Percentiles rank a stretch among this genome's conserved stretches.
Evolutionary conservation across 176 grass and related monocot species (phyloP).

Genomic region (Echinochloa phyllopogon): DNA sequence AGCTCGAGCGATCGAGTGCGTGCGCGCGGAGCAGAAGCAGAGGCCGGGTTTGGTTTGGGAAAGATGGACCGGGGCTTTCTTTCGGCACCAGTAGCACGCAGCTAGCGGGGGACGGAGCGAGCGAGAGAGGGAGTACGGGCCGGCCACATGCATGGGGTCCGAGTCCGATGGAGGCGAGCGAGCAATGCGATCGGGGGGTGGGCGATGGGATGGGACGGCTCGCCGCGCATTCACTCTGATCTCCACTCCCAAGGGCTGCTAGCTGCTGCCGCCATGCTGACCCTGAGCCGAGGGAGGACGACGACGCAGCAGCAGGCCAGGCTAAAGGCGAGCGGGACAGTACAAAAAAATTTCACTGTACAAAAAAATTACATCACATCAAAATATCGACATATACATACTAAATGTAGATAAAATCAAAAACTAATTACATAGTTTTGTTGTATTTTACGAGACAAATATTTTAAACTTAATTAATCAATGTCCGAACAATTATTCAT

Average conservation of each 20-base stretch:
- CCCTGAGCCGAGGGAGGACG: not conserved
- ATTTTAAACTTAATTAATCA: too few relatives aligned
- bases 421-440: too few relatives aligned
- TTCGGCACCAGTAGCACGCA: not conserved
- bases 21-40: not conserved
- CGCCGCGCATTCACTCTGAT: constrained; percentile 61
- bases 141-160: constrained; percentile 9
- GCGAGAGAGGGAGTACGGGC: constrained; percentile 18
- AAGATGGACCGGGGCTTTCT: not conserved
- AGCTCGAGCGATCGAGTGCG: not conserved
- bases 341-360: too few relatives aligned
- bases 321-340: not conserved
- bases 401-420: too few relatives aligned
- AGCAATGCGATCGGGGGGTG: not conserved
- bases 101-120: not conserved
- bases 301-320: too few relatives aligned
- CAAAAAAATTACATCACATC: too few relatives aligned
- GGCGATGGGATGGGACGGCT: constrained; percentile 52
- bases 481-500: too few relatives aligned
- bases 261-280: not conserved
- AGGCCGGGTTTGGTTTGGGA: not conserved
- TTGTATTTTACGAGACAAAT: too few relatives aligned
- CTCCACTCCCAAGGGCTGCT: constrained; percentile 37
- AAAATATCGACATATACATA: too few relatives aligned
- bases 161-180: too few relatives aligned